phyloP scores from a whole-genome alignment of 345 rosid genomes.

The Noccaea bulbosa region DNA sequence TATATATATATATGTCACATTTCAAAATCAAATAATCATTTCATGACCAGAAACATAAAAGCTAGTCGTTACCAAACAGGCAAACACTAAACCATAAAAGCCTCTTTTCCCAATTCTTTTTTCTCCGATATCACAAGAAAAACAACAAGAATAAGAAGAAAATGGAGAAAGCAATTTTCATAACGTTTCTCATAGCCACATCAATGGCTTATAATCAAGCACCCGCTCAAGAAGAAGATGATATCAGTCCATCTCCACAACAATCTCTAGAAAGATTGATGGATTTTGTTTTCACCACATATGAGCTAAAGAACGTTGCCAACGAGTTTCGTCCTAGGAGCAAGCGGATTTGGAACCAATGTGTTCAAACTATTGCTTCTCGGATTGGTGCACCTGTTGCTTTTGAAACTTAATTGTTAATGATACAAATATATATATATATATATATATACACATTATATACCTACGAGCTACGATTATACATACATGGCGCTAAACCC shows the following conservation, averaged over 20 bases:
- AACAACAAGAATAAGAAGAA: not conserved
- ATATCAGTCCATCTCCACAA: constrained; percentile 16
- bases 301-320: constrained; percentile 24
- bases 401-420: constrained; percentile 23
- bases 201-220: constrained; percentile 17
- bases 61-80: constrained; percentile 26
- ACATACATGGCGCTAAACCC: too few species aligned
- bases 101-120: not conserved
- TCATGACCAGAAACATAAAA: constrained; percentile 9
- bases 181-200: constrained; percentile 7
- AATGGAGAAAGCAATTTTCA: constrained; percentile 24
- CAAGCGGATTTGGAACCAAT: constrained; percentile 29
- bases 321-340: constrained; percentile 17
- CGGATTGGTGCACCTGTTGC: constrained; percentile 25
- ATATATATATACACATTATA: not conserved
- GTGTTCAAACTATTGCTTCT: constrained; percentile 20
- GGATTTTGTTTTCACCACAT: constrained; percentile 16
- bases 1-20: not conserved
- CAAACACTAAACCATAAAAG: not conserved
- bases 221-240: constrained; percentile 7
- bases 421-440: not conserved
- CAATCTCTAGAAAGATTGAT: constrained; percentile 7
- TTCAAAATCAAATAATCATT: not conserved
- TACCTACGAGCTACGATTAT: too few species aligned
- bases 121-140: not conserved